Evolutionary conservation across 495 filamentous ascomycete genomes (phyloP).

Genomic region (Penicillium lividum): DNA sequence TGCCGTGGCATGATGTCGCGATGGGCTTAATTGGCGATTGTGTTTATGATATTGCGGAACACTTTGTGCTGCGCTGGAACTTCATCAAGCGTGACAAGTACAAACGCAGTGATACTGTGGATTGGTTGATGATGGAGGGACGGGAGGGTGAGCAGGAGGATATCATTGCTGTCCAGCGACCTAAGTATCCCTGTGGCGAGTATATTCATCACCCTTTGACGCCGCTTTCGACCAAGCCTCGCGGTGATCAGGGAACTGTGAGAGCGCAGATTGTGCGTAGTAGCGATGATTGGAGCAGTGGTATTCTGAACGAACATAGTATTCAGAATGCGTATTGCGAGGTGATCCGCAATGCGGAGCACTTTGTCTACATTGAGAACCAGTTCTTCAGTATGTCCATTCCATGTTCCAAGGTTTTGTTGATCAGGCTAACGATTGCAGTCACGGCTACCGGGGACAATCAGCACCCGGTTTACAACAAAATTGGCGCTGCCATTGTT

Average conservation of each 20-base stretch:
- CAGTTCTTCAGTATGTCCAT: constrained; percentile 79
- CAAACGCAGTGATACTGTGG: constrained; percentile 76
- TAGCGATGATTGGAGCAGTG: constrained; percentile 93
- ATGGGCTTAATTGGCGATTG: constrained; percentile 88
- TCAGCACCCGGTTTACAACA: constrained; percentile 83
- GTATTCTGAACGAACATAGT: constrained; percentile 82
- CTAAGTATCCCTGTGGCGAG: constrained; percentile 80
- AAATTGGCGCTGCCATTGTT: constrained; percentile 82
- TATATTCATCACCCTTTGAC: constrained; percentile 80
- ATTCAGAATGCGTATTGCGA: constrained; percentile 93
- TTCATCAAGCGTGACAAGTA: constrained; percentile 98
- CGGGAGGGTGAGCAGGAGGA: constrained; percentile 78
- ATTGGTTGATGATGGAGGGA: constrained; percentile 83
- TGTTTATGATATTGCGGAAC: constrained; percentile 93
- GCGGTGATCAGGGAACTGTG: constrained; percentile 66
- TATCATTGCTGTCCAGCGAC: constrained; percentile 81
- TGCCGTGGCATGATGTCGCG: constrained; percentile 97
- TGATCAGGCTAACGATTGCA: constrained; percentile 23
- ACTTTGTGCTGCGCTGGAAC: constrained; percentile 96
- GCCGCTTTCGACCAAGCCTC: constrained; percentile 55
- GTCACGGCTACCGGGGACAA: constrained; percentile 89
- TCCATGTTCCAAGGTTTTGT: background rate
- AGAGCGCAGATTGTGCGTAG: constrained; percentile 83
- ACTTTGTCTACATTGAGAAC: constrained; percentile 97
- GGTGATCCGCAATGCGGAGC: constrained; percentile 77